Evolutionary conservation across 2,329 filamentous ascomycete genomes (phyloP).

Genomic region (Pseudocercospora musae): DNA sequence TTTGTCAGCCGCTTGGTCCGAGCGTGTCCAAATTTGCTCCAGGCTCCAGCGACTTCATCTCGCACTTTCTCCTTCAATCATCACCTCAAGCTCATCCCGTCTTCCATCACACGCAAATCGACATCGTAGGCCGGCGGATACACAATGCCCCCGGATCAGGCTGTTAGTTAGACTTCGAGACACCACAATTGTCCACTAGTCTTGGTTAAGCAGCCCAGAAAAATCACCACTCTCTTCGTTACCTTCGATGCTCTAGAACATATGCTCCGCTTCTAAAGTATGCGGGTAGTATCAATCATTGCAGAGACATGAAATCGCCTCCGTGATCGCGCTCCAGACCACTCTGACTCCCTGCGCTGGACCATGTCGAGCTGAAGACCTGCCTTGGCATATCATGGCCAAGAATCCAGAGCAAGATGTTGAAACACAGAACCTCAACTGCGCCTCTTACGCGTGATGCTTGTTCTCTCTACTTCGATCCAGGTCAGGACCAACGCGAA

Average conservation of each 20-base stretch:
- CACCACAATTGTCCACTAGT: conserved; percentile 3
- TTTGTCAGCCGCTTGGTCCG: neutral
- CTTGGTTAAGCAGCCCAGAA: conserved; percentile 5
- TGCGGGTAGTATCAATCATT: neutral
- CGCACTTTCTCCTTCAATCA: neutral
- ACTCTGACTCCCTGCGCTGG: neutral
- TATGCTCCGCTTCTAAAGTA: conserved; percentile 1
- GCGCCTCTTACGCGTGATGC: neutral
- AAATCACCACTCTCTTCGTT: conserved; percentile 1
- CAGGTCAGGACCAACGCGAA: neutral
- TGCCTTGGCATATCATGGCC: neutral
- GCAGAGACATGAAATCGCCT: neutral
- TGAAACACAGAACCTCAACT: neutral
- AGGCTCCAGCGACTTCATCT: neutral
- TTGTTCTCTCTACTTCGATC: neutral
- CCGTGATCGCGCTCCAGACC: neutral
- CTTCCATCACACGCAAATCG: neutral
- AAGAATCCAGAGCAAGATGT: neutral
- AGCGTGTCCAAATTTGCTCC: neutral
- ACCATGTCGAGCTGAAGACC: neutral
- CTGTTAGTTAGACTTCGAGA: conserved; percentile 4
- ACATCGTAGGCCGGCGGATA: neutral
- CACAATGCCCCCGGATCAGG: neutral
- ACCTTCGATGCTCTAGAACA: neutral
- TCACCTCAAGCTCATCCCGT: neutral